These are phyloP conservation scores for Arthrobotrys conoides DNA, from an alignment of 2,329 filamentous ascomycete species.

Conservation along the genomic window DNA sequence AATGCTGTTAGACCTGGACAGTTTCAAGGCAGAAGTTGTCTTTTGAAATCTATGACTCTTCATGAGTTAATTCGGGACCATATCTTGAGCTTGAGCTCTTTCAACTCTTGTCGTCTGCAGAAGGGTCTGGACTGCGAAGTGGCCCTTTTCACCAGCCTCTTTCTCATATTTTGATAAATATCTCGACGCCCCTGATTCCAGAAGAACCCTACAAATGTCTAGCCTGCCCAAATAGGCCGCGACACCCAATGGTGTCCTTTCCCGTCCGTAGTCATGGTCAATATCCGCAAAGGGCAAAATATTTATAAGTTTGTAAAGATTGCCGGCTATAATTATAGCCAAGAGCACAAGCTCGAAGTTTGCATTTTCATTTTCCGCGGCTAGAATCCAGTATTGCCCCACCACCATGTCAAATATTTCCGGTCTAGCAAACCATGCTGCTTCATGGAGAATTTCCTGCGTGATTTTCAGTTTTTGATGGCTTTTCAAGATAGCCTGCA, in stretches of 20 bases:
- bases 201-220: constrained; percentile 19
- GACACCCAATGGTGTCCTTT: background rate
- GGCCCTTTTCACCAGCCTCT: background rate
- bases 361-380: too few relatives aligned
- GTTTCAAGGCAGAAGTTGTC: background rate
- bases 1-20: too few relatives aligned
- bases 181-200: constrained; percentile 14
- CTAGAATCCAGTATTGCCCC: background rate
- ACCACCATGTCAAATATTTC: constrained; percentile 22
- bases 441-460: background rate
- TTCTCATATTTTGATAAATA: background rate
- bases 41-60: background rate
- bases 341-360: constrained; percentile 1
- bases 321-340: background rate
- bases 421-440: background rate
- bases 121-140: background rate
- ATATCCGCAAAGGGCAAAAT: background rate
- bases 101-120: background rate
- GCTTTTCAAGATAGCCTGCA: background rate
- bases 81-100: background rate
- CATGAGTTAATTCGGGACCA: background rate
- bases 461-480: background rate
- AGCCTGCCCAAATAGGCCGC: background rate
- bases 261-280: background rate
- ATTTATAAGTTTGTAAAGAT: constrained; percentile 13